A percentile compares a stretch with the other conserved stretches of the same genome.
These are phyloP conservation scores for Ophiostoma piceae DNA, from an alignment of 2,329 filamentous ascomycete genomes.

Conservation along the genomic window DNA sequence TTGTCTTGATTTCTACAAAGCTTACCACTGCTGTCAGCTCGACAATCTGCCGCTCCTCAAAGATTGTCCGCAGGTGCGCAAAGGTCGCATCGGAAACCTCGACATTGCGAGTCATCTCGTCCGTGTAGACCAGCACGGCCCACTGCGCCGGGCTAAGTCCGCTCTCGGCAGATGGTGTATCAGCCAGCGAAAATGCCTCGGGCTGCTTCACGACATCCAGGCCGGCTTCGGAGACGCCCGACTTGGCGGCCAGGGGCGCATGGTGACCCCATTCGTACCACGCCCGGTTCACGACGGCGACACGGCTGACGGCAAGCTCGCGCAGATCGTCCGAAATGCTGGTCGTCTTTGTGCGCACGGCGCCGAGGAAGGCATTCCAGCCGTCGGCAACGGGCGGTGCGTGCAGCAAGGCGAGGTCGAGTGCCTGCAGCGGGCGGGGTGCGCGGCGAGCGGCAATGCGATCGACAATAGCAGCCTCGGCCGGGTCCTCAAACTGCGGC, in stretches of 20 bases:
- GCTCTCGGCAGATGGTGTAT: neutral
- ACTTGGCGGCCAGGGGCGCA: slow-evolving; percentile 58
- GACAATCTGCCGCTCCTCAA: slow-evolving; percentile 67
- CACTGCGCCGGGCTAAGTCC: slow-evolving; percentile 56
- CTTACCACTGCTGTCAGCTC: slow-evolving; percentile 57
- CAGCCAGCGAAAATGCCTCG: slow-evolving; percentile 28
- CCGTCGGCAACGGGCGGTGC: slow-evolving; percentile 69
- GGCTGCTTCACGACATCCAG: slow-evolving; percentile 43
- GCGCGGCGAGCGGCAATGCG: slow-evolving; percentile 61
- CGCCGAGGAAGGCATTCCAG: slow-evolving; percentile 65
- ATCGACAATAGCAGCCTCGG: slow-evolving; percentile 53
- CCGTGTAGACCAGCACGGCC: slow-evolving; percentile 66
- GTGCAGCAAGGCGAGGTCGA: slow-evolving; percentile 74
- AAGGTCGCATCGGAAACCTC: slow-evolving; percentile 66
- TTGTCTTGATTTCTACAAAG: neutral
- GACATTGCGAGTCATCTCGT: slow-evolving; percentile 77
- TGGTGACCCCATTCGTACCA: slow-evolving; percentile 85
- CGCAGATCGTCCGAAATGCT: slow-evolving; percentile 52
- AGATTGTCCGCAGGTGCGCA: slow-evolving; percentile 53
- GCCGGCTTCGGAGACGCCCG: slow-evolving; percentile 50
- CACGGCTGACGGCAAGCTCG: slow-evolving; percentile 74
- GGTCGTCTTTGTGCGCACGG: slow-evolving; percentile 55
- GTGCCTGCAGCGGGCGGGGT: slow-evolving; percentile 64
- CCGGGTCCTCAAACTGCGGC: slow-evolving; percentile 40
- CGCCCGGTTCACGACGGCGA: slow-evolving; percentile 72